A percentile compares a stretch with the other conserved stretches of the same genome.
These are phyloP conservation scores for Claviceps maximensis DNA, from an alignment of 2,329 filamentous ascomycete species.

Conservation along the genomic window DNA sequence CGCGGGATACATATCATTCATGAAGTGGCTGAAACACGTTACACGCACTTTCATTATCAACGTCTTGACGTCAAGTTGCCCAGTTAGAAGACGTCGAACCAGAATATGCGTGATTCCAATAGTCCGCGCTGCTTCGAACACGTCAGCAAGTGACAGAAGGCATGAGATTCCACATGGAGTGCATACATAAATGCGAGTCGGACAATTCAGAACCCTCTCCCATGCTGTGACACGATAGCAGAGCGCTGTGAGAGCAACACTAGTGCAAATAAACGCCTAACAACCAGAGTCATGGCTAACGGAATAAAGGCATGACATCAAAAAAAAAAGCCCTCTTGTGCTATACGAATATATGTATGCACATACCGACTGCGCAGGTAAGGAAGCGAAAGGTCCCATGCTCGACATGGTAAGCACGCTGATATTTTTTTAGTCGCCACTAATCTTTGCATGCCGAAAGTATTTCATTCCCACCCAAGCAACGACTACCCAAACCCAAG, in stretches of 20 bases:
- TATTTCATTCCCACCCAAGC: conserved; percentile 99
- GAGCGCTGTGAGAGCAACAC: background rate
- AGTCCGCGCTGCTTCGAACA: background rate
- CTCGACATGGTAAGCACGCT: background rate
- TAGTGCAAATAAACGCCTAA: background rate
- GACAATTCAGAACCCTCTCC: background rate
- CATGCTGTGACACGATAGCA: background rate
- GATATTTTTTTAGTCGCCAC: conserved; percentile 35
- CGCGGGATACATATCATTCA: background rate
- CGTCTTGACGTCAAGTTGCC: background rate
- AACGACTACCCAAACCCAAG: conserved; percentile 96
- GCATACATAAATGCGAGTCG: background rate
- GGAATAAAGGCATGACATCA: background rate
- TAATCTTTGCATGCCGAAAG: conserved; percentile 91
- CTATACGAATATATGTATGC: background rate
- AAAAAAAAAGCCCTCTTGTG: background rate
- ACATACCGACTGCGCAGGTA: background rate
- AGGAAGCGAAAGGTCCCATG: background rate
- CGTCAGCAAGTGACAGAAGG: background rate
- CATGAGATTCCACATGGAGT: background rate
- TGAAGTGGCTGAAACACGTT: background rate
- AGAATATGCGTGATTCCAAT: background rate
- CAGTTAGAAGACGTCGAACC: background rate
- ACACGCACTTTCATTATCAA: background rate
- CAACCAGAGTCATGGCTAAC: background rate